Conservation (phyloP, 1,284 basidiomycete species). For the Afroboletus lepidellus region DNA sequence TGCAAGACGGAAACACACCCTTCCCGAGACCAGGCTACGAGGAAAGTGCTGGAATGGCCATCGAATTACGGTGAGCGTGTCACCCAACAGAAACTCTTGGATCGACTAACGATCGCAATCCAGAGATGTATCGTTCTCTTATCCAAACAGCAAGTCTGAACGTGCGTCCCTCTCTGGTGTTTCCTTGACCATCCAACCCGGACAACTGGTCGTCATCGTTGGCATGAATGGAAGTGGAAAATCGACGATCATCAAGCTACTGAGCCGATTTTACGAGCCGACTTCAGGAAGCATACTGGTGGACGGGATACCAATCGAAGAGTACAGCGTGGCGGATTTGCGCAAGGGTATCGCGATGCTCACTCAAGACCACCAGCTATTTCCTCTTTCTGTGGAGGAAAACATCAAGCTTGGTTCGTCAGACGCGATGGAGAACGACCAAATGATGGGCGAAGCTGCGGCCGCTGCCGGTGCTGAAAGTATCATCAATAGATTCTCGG, state of each 20-base stretch:
- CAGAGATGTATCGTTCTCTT: conserved; percentile 47
- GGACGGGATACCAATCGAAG: conserved; percentile 49
- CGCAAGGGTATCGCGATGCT: conserved; percentile 82
- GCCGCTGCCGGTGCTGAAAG: conserved; percentile 38
- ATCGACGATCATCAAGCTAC: conserved; percentile 77
- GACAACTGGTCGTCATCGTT: conserved; percentile 61
- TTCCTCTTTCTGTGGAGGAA: conserved; percentile 80
- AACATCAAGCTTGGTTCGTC: conserved; percentile 66
- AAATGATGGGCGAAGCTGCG: conserved; percentile 37
- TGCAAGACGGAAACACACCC: conserved; percentile 24
- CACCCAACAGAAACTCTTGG: not conserved
- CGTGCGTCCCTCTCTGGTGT: conserved; percentile 39
- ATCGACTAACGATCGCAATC: not conserved
- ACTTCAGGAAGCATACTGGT: conserved; percentile 58
- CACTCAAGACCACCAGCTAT: conserved; percentile 80
- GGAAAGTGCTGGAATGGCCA: conserved; percentile 31
- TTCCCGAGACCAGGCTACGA: conserved; percentile 22
- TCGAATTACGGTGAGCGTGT: conserved; percentile 36
- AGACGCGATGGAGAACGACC: conserved; percentile 25
- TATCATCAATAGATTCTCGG: conserved; percentile 28
- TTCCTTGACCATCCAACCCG: conserved; percentile 44
- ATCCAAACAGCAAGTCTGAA: conserved; percentile 42
- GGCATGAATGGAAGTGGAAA: conserved; percentile 87
- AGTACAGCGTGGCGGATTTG: conserved; percentile 66
- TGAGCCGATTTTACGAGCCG: conserved; percentile 86